Base-by-base conservation (phyloP, 108 stramenopile species). In the Fistulifera pelliculosa region DNA sequence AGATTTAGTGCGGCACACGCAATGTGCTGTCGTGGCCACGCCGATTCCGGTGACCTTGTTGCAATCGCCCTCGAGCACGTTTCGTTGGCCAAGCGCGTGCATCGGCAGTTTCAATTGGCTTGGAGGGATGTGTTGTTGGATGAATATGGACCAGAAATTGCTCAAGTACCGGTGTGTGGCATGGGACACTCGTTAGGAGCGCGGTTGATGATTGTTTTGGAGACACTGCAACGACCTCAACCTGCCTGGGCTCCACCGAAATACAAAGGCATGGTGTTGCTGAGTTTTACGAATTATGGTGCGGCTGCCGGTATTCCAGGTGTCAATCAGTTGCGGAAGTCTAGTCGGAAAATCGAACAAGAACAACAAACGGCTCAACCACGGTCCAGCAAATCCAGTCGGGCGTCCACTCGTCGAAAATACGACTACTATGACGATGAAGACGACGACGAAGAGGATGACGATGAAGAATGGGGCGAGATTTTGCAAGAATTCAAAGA, bases 141-240 rank as follows among this genome's bases (percentile, higher is more conserved):
- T 68, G 90, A 91, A 61, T 91, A 82, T 64, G 79, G 74, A 41
- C 65, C 68, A 42, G 60, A 68, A 14, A 41, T 77, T 56, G 23
- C 15, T 19, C 43, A 61, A 28, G 56, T 85, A 35, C 79, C 83
- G 13, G 52, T 87, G 0, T 75, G 84, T 47, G 90, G 81, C 15
- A 38, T 87, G 1, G 90, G 90, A 8, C 90, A 91, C 54, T 83
- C 81, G 25, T 56, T 91, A 11, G 90, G 90, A 40, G 68, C 81
- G 19, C 54, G 90, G 3, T 56, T 91, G 53, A 62, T 87, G 49
- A 70, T 77, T 5, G 77, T 91, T 2, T 68, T 82, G 65, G 56
- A 60, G 4, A 82, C 76, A 2, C 23, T 70, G 25, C 23, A 35
- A 38, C 55, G 38, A 23, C 21, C 55, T 8, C 10, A 10, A 0